Evolutionary conservation across 1,139 yeast species (phyloP).

Genomic region (Lodderomyces theae): DNA sequence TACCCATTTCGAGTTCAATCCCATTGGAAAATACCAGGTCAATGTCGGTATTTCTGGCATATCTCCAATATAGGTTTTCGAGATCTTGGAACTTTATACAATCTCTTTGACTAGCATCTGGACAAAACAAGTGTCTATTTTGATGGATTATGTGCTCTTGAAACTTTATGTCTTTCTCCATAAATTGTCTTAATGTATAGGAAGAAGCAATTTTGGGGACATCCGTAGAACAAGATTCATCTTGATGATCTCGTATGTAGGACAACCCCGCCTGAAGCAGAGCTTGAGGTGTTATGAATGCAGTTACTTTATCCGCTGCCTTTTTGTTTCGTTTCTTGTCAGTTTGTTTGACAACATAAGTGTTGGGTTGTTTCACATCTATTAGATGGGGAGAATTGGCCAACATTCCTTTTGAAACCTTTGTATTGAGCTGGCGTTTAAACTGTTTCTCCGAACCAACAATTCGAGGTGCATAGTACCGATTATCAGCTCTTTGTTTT

Average conservation of each 20-base stretch:
- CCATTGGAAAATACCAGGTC: conserved; percentile 20
- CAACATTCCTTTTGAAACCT: conserved; percentile 49
- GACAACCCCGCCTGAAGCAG: conserved; percentile 24
- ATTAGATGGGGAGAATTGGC: conserved; percentile 42
- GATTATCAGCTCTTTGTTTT: conserved; percentile 6
- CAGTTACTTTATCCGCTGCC: conserved; percentile 17
- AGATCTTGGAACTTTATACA: conserved; percentile 29
- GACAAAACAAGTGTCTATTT: conserved; percentile 19
- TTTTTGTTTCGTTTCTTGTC: conserved; percentile 19
- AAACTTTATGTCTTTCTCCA: conserved; percentile 48
- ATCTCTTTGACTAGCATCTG: conserved; percentile 17
- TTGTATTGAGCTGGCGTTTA: conserved; percentile 42
- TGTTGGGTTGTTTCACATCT: conserved; percentile 32
- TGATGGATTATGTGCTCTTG: conserved; percentile 31
- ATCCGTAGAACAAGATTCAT: conserved; percentile 25
- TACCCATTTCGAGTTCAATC: conserved; percentile 31
- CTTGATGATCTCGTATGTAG: conserved; percentile 23
- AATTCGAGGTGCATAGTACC: conserved; percentile 23
- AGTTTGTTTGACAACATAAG: conserved; percentile 16
- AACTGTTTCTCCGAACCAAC: conserved; percentile 48
- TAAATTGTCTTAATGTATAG: conserved; percentile 50
- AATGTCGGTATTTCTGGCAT: conserved; percentile 8
- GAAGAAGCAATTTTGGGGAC: conserved; percentile 36
- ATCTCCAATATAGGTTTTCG: conserved; percentile 45
- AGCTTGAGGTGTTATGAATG: conserved; percentile 26